Evolutionary conservation across 2,329 filamentous ascomycete genomes (phyloP), one percentile per base, ranked within the genome.

Genomic region (Fusarium sp.): DNA sequence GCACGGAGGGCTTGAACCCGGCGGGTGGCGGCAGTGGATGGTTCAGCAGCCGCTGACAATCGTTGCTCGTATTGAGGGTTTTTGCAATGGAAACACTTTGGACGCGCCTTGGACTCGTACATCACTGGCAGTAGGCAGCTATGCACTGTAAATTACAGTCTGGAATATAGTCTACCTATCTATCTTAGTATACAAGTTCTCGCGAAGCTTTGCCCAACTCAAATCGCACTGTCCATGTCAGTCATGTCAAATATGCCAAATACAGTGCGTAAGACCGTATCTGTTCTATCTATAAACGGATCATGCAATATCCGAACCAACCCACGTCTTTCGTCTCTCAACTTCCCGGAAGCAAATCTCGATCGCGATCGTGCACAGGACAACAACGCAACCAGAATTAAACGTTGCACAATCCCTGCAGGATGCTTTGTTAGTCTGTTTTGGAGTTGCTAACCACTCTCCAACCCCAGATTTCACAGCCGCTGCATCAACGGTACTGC

Each of bases 361-460:
- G 62, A 65, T 65, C 62, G 58, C 52, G 53, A 56, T 60, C 32
- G 43, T 52, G 31, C 45, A 47, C 57, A 36, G 17, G 27, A 41
- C 49, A 43, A 44, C 31, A 25, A 44, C 31, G 17, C 47, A 54
- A 27, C 45, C 37, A 39, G 4, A 32, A 32, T 14, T 11, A 13
- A n/a, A 29, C 45, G 49, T 63, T 32, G 36, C 58, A 59, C 46
- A 53, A 66, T 49, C 62, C 62, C 61, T 65, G 61, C 52, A 49
- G 42, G 25, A 13, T 62, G 42, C 41, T 48, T 41, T 21, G 17
- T 47, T 59, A 48, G 56, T 43, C 37, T 54, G 42, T 59, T 60
- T 59, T 49, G 17, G 29, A 46, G 11, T 31, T 51, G 33, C 27
- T 48, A 23, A 21, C 15, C 19, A 39, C 33, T 35, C 35, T 53